A percentile compares a stretch with the other conserved stretches of the same genome.
Conservation (phyloP, 352 stramenopile genomes). For the Pythium rishiriense region DNA sequence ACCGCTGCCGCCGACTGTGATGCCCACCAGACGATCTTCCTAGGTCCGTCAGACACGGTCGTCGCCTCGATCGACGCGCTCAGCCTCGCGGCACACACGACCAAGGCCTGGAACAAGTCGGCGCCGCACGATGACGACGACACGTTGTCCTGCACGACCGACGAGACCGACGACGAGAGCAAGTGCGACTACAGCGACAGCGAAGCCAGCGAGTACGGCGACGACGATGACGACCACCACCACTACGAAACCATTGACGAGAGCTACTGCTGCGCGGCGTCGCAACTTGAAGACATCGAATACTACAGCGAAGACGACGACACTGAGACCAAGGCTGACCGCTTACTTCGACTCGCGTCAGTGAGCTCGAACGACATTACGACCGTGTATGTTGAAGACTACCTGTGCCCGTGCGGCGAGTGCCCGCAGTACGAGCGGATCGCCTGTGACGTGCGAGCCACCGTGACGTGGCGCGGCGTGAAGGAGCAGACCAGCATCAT, state of each 20-base stretch:
- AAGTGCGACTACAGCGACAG: constrained; percentile 30
- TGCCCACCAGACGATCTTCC: too few relatives aligned
- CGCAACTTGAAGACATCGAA: constrained; percentile 11
- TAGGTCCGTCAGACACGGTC: constrained; percentile 14
- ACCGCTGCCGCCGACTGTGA: not conserved
- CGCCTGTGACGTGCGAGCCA: constrained; percentile 38
- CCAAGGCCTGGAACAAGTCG: constrained; percentile 10
- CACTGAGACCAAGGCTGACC: constrained; percentile 38
- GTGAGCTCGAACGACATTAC: constrained; percentile 27
- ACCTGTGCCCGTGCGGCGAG: constrained; percentile 61
- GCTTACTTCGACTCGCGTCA: constrained; percentile 31
- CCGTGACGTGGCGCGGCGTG: constrained; percentile 32
- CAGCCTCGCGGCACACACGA: not conserved
- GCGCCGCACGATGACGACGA: constrained; percentile 33
- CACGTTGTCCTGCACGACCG: constrained; percentile 44
- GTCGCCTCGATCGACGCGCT: constrained; percentile 11
- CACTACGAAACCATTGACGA: constrained; percentile 17
- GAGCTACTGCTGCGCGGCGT: not conserved
- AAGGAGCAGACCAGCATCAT: constrained; percentile 39
- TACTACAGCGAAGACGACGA: constrained; percentile 32
- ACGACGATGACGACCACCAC: constrained; percentile 33
- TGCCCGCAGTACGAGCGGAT: constrained; percentile 64
- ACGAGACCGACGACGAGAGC: constrained; percentile 50
- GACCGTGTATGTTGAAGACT: constrained; percentile 54
- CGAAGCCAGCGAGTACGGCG: constrained; percentile 23